Base-by-base conservation (phyloP, 208 protist species). In the Trypanosoma caninum region DNA sequence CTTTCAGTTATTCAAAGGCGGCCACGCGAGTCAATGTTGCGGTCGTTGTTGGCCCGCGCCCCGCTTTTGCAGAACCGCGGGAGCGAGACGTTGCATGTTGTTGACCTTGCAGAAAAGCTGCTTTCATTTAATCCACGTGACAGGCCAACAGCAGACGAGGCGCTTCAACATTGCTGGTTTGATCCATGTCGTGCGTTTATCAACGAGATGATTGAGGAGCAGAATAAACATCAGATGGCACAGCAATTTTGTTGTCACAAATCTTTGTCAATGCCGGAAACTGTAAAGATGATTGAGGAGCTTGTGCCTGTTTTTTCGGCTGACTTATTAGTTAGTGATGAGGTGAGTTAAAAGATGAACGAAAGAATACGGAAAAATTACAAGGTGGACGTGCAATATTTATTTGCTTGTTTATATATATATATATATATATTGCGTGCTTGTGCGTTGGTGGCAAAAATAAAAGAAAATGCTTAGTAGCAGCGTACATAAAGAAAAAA, bases 251-350 rank as follows among this genome's bases (percentile, higher is more conserved):
- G 83, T 20, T 62, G 57, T 30, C 70, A 65, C 33, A 61, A 81
- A 64, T 74, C 72, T 41, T 74, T 90, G 41, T 70, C 18, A 6
- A 40, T 87, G 53, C 59, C 78, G 34, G 71, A 83, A 50, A 65
- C 89, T 16, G 72, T 91, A 25, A 48, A 69, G 59, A 73, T 65
- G 33, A 92, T 95, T 53, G 88, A 92, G 58, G 76, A 86, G 52
- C 34, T 84, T 9, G 81, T 95, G n/a, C 88, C 88, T 20, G 64
- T 92, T 8, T 95, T 95, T 69, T 95, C 84, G 0, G 82, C 88
- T 20, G 73, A 88, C 22, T 62, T 95, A 20, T 72, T 95, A 9
- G 69, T 85, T 27, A 33, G 25, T 20, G 82, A 90, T 37, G 80
- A 88, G 23, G 69, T 47, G 25, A 33, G 38, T 9, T 66, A 37